Conservation (phyloP, 345 rosid species). For the Mangifera indica region DNA sequence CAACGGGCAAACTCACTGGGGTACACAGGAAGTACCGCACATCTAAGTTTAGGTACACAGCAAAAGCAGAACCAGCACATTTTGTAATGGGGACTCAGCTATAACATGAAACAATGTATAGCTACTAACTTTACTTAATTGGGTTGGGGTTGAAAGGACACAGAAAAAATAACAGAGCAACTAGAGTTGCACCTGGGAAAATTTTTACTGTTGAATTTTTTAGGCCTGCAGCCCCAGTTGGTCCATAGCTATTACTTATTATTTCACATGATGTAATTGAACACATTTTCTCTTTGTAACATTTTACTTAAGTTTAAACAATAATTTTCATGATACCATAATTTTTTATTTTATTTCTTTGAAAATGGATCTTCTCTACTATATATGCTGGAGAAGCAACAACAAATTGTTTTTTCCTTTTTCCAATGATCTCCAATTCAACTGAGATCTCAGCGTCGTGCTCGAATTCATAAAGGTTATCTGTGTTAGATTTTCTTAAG, state of each 20-base stretch:
- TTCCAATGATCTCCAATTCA: too few relatives aligned
- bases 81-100: slow-evolving; percentile 36
- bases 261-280: slow-evolving; percentile 17
- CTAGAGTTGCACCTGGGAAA: slow-evolving; percentile 33
- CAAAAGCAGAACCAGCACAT: slow-evolving; percentile 65
- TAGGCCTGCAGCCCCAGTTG: slow-evolving; percentile 22
- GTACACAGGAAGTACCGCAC: slow-evolving; percentile 82
- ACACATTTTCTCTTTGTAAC: slow-evolving; percentile 8
- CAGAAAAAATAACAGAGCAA: slow-evolving; percentile 30
- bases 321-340: slow-evolving; percentile 14
- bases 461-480: too few relatives aligned
- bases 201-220: slow-evolving; percentile 2
- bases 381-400: too few relatives aligned
- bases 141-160: neutral
- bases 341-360: neutral
- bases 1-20: slow-evolving; percentile 73
- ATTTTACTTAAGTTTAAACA: neutral
- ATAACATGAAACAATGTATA: slow-evolving; percentile 34
- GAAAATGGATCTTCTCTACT: neutral
- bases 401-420: too few relatives aligned
- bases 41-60: slow-evolving; percentile 60
- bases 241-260: slow-evolving; percentile 3
- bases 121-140: slow-evolving; percentile 30
- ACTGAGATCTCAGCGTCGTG: too few relatives aligned
- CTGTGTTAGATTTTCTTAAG: too few relatives aligned